A percentile compares a stretch with the other conserved stretches of the same genome.
These are phyloP conservation scores for Metschnikowia bowlesiae DNA, from an alignment of 805 yeast species.

Conservation along the genomic window DNA sequence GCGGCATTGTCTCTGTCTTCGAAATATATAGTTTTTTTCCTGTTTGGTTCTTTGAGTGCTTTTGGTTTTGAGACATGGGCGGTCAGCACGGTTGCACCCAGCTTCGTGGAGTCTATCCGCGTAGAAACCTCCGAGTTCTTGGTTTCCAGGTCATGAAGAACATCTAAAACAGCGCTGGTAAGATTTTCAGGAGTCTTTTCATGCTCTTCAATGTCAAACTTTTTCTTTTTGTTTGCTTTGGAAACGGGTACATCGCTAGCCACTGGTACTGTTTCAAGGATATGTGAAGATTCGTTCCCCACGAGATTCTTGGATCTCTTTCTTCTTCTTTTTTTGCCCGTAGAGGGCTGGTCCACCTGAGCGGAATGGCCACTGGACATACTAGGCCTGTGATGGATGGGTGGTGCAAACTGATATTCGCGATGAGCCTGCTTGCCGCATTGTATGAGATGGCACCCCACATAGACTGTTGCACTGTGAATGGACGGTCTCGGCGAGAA, in stretches of 20 bases:
- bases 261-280: neutral
- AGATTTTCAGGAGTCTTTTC: neutral
- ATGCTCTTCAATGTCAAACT: constrained; percentile 14
- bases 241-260: constrained; percentile 13
- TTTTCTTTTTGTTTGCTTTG: constrained; percentile 23
- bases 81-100: neutral
- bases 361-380: constrained; percentile 9
- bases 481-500: too few species aligned
- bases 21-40: constrained; percentile 26
- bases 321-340: constrained; percentile 15
- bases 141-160: neutral
- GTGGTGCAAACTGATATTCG: neutral
- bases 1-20: constrained; percentile 36
- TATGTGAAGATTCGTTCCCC: constrained; percentile 4
- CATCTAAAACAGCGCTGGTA: neutral
- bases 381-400: neutral
- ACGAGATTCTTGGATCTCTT: constrained; percentile 19
- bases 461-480: neutral
- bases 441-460: neutral
- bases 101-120: neutral
- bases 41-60: neutral
- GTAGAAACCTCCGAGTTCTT: neutral
- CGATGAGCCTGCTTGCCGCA: neutral
- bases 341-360: constrained; percentile 7
- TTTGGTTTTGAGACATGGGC: neutral